phyloP scores from a whole-genome alignment of 305 asterid species.

The Nicotiana rustica region DNA sequence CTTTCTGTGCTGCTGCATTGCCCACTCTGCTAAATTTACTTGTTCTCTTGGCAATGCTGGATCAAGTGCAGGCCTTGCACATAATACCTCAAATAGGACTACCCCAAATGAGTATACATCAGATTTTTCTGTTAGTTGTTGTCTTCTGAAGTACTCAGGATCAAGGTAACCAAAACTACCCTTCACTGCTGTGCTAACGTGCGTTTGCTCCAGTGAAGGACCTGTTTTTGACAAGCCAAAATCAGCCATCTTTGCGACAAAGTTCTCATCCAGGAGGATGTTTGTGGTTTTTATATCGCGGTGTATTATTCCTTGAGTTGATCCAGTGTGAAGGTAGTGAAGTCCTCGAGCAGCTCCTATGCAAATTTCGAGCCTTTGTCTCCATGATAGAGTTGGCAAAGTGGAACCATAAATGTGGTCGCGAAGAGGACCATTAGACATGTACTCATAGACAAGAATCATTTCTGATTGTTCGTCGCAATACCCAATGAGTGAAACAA shows the following conservation, averaged over 20 bases:
- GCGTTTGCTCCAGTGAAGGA: conserved; percentile 85
- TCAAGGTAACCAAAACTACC: conserved; percentile 96
- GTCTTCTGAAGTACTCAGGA: conserved; percentile 93
- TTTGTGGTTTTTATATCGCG: conserved; percentile 95
- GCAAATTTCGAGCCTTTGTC: conserved; percentile 86
- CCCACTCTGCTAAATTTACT: conserved; percentile 93
- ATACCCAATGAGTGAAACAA: conserved; percentile 91
- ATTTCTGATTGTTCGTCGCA: conserved; percentile 89
- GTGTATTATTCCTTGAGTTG: conserved; percentile 87
- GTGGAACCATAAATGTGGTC: conserved; percentile 79
- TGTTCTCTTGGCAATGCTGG: conserved; percentile 84
- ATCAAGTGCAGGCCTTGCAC: conserved; percentile 90
- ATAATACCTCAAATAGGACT: conserved; percentile 83
- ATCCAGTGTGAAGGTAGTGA: conserved; percentile 93
- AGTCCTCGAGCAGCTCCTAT: conserved; percentile 88
- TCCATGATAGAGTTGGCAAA: conserved; percentile 69
- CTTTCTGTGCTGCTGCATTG: conserved; percentile 69
- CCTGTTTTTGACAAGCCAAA: conserved; percentile 89
- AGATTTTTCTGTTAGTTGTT: conserved; percentile 85
- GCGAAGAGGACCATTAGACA: conserved; percentile 85
- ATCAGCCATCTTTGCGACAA: conserved; percentile 80
- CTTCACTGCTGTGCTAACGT: conserved; percentile 94
- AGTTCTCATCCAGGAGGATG: conserved; percentile 77
- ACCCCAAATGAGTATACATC: conserved; percentile 94
- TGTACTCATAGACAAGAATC: conserved; percentile 90